Conservation (phyloP, 352 stramenopile genomes). For the Phytophthora pisi region DNA sequence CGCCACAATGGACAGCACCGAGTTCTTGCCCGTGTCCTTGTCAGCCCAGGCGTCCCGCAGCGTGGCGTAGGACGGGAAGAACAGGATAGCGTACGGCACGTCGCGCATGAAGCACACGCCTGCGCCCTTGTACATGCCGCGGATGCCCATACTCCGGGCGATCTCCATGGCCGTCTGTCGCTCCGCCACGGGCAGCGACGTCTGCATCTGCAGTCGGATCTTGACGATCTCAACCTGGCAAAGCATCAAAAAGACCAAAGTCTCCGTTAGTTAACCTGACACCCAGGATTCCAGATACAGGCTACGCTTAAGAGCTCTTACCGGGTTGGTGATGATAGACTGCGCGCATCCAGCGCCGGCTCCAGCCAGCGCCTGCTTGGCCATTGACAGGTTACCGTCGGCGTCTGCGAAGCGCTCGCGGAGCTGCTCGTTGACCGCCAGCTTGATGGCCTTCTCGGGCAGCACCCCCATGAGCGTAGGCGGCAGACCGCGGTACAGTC, state of each 20-base stretch:
- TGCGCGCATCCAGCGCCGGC: conserved; percentile 81
- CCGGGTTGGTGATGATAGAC: conserved; percentile 89
- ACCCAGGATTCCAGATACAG: neutral
- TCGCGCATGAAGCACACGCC: conserved; percentile 91
- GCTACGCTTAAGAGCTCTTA: conserved; percentile 4
- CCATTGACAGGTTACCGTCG: conserved; percentile 64
- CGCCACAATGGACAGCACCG: conserved; percentile 63
- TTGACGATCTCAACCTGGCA: conserved; percentile 90
- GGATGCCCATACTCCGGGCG: conserved; percentile 69
- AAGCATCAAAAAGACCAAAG: conserved; percentile 6
- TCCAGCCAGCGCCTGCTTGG: conserved; percentile 69
- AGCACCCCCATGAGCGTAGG: conserved; percentile 85
- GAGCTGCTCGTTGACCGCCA: conserved; percentile 92
- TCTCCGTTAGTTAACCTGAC: conserved; percentile 26
- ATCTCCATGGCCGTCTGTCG: conserved; percentile 65
- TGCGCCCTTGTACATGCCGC: conserved; percentile 87
- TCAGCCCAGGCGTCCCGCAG: conserved; percentile 57
- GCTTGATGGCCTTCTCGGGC: conserved; percentile 92
- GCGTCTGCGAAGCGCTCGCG: conserved; percentile 69
- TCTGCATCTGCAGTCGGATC: conserved; percentile 91
- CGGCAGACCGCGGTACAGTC: conserved; percentile 77
- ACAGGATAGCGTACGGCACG: conserved; percentile 93
- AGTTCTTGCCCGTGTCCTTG: conserved; percentile 53
- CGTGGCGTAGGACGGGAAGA: conserved; percentile 91
- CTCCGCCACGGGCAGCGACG: conserved; percentile 63